A percentile compares a stretch with the other conserved stretches of the same genome.
phyloP scores from a whole-genome alignment of 1,284 basidiomycete species.

The Melanopsichium pennsylvanicum region DNA sequence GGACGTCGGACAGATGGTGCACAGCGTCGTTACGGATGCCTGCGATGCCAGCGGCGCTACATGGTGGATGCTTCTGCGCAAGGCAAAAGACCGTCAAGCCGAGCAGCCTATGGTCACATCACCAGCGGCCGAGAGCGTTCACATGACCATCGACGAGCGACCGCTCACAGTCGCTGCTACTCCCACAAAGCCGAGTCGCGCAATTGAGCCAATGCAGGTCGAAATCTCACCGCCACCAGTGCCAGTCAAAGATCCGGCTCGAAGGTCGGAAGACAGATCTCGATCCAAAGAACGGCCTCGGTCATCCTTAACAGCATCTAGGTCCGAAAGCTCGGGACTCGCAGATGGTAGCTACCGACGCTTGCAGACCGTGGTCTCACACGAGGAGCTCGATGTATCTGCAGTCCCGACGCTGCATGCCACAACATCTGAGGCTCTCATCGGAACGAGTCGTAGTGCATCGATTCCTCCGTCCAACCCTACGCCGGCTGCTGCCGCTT shows the following conservation, averaged over 20 bases:
- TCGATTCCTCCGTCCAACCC: slow-evolving; percentile 1
- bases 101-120: slow-evolving; percentile 4
- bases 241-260: slow-evolving; percentile 32
- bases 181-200: not conserved
- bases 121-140: not conserved
- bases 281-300: slow-evolving; percentile 1
- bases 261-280: slow-evolving; percentile 20
- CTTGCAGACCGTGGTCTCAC: slow-evolving; percentile 40
- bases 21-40: slow-evolving; percentile 87
- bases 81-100: slow-evolving; percentile 71
- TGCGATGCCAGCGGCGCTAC: slow-evolving; percentile 89
- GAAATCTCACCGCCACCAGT: slow-evolving; percentile 20
- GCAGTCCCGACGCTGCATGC: not conserved
- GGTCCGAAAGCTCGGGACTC: slow-evolving; percentile 19
- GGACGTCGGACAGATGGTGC: slow-evolving; percentile 91
- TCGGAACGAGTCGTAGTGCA: not conserved
- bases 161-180: not conserved
- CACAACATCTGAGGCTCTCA: slow-evolving; percentile 12
- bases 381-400: slow-evolving; percentile 32
- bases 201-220: not conserved
- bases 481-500: not conserved
- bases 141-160: not conserved
- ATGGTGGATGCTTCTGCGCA: slow-evolving; percentile 95
- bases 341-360: slow-evolving; percentile 19
- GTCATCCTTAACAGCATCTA: slow-evolving; percentile 10